phyloP scores from a whole-genome alignment of 768 basidiomycete genomes.

The Thelephora ganbajun region DNA sequence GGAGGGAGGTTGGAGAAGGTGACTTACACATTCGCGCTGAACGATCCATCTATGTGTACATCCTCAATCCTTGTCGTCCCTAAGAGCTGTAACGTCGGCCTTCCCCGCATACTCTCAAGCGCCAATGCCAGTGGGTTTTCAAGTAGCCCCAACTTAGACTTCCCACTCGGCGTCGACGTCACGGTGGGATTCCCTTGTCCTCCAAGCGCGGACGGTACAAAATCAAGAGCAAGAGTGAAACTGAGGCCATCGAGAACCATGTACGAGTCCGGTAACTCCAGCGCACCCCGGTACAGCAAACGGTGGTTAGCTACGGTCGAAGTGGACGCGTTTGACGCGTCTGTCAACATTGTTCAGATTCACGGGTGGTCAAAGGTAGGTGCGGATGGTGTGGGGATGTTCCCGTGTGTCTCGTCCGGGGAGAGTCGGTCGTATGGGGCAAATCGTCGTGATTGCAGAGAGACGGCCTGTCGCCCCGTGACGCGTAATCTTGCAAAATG shows the following conservation, averaged over 20 bases:
- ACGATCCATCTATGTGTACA: slow-evolving; percentile 45
- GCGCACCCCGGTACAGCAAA: slow-evolving; percentile 61
- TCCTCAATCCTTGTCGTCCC: slow-evolving; percentile 38
- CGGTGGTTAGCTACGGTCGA: slow-evolving; percentile 21
- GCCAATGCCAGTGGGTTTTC: slow-evolving; percentile 59
- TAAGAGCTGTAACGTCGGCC: slow-evolving; percentile 46
- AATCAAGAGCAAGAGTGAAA: slow-evolving; percentile 35
- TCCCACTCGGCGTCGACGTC: slow-evolving; percentile 17
- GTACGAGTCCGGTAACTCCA: slow-evolving; percentile 61
- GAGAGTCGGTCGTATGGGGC: too few species aligned
- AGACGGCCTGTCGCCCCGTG: too few species aligned
- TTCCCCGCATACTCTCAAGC: slow-evolving; percentile 68
- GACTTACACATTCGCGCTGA: slow-evolving; percentile 35
- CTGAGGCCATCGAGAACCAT: slow-evolving; percentile 62
- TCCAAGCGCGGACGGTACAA: too few species aligned
- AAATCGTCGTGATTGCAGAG: too few species aligned
- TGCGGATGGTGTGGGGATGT: too few species aligned
- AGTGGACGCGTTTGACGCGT: too few species aligned
- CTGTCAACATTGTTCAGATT: too few species aligned
- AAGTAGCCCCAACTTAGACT: slow-evolving; percentile 23
- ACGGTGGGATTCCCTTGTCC: slow-evolving; percentile 6
- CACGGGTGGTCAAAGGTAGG: too few species aligned
- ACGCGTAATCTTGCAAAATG: too few species aligned
- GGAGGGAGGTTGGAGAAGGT: neutral
- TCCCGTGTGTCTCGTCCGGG: too few species aligned